Conservation (phyloP, 2,329 filamentous ascomycete species). For the Cercospora berteroae region DNA sequence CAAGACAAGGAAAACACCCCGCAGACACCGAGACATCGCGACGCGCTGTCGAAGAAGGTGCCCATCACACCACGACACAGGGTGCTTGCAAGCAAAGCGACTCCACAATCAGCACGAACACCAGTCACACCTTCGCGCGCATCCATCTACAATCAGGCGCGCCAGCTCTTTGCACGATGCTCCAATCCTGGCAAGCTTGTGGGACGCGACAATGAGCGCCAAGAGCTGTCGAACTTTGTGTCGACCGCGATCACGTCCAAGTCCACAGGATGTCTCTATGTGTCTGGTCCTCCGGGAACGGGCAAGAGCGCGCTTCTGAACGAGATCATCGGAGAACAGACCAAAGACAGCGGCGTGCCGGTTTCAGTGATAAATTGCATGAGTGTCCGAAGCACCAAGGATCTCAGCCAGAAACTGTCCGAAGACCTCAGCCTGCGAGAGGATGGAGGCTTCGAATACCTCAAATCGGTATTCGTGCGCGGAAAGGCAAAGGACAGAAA, state of each 20-base stretch:
- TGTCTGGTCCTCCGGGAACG: slow-evolving; percentile 92
- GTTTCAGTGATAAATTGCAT: slow-evolving; percentile 92
- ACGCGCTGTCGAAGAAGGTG: slow-evolving; percentile 67
- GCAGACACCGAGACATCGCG: slow-evolving; percentile 72
- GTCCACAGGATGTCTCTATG: slow-evolving; percentile 80
- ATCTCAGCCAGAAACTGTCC: slow-evolving; percentile 77
- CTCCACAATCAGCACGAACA: slow-evolving; percentile 75
- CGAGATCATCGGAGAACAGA: slow-evolving; percentile 66
- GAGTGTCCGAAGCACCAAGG: slow-evolving; percentile 84
- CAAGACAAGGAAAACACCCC: slow-evolving; percentile 48
- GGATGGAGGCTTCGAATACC: slow-evolving; percentile 63
- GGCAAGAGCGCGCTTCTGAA: slow-evolving; percentile 94
- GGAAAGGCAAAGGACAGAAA: slow-evolving; percentile 54
- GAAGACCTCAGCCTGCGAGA: slow-evolving; percentile 63
- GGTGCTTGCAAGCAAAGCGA: slow-evolving; percentile 73
- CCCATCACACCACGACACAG: slow-evolving; percentile 81
- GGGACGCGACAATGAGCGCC: slow-evolving; percentile 68
- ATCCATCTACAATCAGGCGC: slow-evolving; percentile 81
- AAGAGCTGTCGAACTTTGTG: slow-evolving; percentile 69
- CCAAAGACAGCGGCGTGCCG: slow-evolving; percentile 54
- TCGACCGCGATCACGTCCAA: slow-evolving; percentile 58
- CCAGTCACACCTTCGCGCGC: slow-evolving; percentile 65
- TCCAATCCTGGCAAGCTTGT: slow-evolving; percentile 72
- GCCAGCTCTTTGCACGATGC: slow-evolving; percentile 81
- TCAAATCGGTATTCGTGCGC: slow-evolving; percentile 68